Conservation (phyloP, 768 basidiomycete genomes). For the Stropharia rugosoannulata region DNA sequence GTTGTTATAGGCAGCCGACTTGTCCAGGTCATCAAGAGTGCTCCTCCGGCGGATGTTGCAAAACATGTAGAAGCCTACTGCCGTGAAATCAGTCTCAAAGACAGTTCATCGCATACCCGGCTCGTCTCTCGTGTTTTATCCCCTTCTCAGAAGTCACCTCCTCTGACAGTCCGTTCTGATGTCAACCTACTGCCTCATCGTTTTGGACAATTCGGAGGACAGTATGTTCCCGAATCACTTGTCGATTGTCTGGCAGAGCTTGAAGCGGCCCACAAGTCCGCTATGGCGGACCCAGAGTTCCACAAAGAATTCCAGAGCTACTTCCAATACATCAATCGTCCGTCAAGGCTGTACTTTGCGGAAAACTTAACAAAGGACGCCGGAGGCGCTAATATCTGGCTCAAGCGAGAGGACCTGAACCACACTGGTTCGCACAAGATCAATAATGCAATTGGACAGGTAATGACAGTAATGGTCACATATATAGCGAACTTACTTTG, state of each 20-base stretch:
- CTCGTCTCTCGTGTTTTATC: constrained; percentile 25
- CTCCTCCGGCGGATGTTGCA: constrained; percentile 47
- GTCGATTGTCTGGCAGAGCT: constrained; percentile 90
- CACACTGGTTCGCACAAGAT: constrained; percentile 99
- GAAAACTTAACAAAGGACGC: constrained; percentile 87
- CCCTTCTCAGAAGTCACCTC: constrained; percentile 23
- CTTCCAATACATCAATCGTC: constrained; percentile 94
- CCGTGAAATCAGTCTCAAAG: constrained; percentile 58
- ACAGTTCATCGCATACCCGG: constrained; percentile 31
- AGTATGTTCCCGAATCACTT: constrained; percentile 96
- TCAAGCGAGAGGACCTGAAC: constrained; percentile 97
- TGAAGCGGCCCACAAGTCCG: constrained; percentile 86
- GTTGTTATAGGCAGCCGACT: constrained; percentile 92
- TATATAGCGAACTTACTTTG: neutral
- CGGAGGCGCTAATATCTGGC: constrained; percentile 95
- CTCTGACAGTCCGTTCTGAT: constrained; percentile 29
- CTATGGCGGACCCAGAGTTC: constrained; percentile 86
- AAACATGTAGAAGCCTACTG: constrained; percentile 71
- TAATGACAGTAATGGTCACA: constrained; percentile 22
- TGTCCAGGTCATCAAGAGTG: constrained; percentile 74
- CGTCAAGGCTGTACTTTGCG: constrained; percentile 88
- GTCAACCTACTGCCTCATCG: constrained; percentile 64
- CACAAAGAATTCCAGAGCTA: constrained; percentile 88
- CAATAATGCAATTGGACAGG: constrained; percentile 98
- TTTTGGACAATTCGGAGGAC: constrained; percentile 96